Evolutionary conservation across 148 eudicot species (phyloP).

Genomic region (Camellia japonica): DNA sequence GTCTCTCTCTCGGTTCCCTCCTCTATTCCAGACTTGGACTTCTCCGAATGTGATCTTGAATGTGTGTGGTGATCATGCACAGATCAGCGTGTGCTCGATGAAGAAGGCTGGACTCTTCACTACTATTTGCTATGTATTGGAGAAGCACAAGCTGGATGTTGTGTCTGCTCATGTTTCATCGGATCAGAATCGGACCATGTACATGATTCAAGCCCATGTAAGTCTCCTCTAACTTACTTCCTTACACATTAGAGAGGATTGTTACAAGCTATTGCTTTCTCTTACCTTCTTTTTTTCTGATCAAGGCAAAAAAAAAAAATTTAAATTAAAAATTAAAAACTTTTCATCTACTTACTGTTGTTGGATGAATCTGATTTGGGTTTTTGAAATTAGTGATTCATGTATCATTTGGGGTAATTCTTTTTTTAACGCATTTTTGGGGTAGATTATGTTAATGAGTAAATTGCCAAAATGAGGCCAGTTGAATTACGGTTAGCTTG

Average conservation of each 20-base stretch:
- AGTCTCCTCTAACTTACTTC: slow-evolving; percentile 14
- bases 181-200: slow-evolving; percentile 31
- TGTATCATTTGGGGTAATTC: background rate
- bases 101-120: slow-evolving; percentile 49
- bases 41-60: slow-evolving; percentile 65
- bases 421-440: no score
- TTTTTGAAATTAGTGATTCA: background rate
- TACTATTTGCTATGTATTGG: slow-evolving; percentile 47
- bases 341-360: background rate
- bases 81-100: slow-evolving; percentile 40
- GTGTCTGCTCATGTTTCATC: slow-evolving; percentile 44
- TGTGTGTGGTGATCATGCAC: slow-evolving; percentile 58
- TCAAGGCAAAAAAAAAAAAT: no score
- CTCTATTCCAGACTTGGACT: slow-evolving; percentile 51
- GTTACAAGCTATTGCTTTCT: background rate
- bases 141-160: slow-evolving; percentile 56
- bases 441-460: background rate
- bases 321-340: no score
- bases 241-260: no score
- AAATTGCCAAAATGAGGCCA: background rate
- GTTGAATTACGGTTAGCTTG: background rate
- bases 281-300: background rate
- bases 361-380: background rate
- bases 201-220: slow-evolving; percentile 70
- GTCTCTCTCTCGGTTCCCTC: slow-evolving; percentile 27